phyloP scores from a whole-genome alignment of 768 basidiomycete genomes.

The Termitomyces sp. region DNA sequence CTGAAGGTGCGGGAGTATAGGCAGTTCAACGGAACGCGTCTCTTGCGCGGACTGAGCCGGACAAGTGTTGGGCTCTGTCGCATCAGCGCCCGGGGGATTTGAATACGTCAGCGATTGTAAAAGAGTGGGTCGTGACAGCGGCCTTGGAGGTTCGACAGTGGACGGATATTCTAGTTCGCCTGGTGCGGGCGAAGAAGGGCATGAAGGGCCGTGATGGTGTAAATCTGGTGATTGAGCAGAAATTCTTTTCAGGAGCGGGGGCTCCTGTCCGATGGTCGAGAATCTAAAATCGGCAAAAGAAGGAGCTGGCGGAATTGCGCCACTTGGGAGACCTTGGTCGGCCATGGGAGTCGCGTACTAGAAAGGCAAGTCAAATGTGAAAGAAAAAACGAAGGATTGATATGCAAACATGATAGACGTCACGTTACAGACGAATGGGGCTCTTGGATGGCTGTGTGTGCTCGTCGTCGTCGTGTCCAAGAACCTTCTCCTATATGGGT shows the following conservation, averaged over 20 bases:
- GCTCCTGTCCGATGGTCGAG: constrained; percentile 51
- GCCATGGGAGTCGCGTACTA: background rate
- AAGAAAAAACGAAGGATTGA: background rate
- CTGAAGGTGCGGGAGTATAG: too few species aligned
- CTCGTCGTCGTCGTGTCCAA: background rate
- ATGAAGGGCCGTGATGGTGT: constrained; percentile 21
- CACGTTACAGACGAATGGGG: background rate
- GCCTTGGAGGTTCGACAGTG: constrained; percentile 5
- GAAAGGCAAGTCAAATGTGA: background rate
- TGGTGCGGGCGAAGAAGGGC: constrained; percentile 21
- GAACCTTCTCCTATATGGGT: background rate
- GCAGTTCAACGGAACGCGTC: background rate
- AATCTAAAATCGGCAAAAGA: constrained; percentile 47
- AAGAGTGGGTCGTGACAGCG: constrained; percentile 19
- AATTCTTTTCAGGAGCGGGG: constrained; percentile 51
- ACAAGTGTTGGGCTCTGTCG: background rate
- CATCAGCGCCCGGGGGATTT: constrained; percentile 4
- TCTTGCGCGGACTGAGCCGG: background rate
- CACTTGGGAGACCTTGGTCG: background rate
- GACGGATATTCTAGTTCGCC: constrained; percentile 17
- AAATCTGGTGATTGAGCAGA: constrained; percentile 28
- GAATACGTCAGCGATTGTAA: constrained; percentile 18
- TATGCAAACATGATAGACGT: background rate
- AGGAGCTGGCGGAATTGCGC: constrained; percentile 32
- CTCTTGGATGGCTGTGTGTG: background rate